Base-by-base conservation (phyloP, 352 stramenopile genomes). In the Phytopythium ostracodes region DNA sequence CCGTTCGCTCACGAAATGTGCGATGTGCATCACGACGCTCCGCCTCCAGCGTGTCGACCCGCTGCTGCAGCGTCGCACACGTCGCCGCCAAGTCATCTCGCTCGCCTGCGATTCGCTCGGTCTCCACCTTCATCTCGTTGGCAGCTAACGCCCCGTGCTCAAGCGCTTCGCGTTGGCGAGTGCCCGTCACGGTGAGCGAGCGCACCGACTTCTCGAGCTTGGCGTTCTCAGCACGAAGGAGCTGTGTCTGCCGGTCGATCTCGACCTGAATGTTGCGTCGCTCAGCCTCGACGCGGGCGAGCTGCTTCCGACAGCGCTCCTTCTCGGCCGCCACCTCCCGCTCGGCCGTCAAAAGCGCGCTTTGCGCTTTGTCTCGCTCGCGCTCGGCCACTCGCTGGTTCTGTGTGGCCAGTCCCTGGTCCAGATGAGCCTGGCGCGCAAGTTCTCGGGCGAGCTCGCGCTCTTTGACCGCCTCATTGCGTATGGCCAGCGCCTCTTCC, bases 201-300 rank as follows among this genome's bases (percentile, higher is more conserved):
- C 31, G 27, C 17, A 79, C 46, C 20, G 71, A 59, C 56, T 79
- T 81, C 29, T 79, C 72, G 2, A 84, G 58, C 25, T 66, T 77
- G 18, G 62, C 56, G 51, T 77, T 79, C 40, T 84, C 68, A 7
- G 52, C 62, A 3, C 75, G 72, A 31, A 84, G 56, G n/a, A 74
- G 31, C 46, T 73, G 71, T 3, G 75, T 85, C 50, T 88, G 78
- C 14, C 73, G 63, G 29, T 88, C 74, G 33, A 88, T 88, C 56
- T 88, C 78, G 14, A 84, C 67, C 53, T 88, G 75, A 38, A 88
- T 85, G 40, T 84, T 88, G 24, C 73, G 71, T 17, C 78, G 78
- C 17, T 88, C 75, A 22, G 74, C 59, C 53, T 84, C 75, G 1
- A 67, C 70, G 33, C 78, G 79, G 7, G 65, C 68, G 8, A 83